Base-by-base conservation (phyloP, 129 eudicot species). In the Oenanthe sinensis region DNA sequence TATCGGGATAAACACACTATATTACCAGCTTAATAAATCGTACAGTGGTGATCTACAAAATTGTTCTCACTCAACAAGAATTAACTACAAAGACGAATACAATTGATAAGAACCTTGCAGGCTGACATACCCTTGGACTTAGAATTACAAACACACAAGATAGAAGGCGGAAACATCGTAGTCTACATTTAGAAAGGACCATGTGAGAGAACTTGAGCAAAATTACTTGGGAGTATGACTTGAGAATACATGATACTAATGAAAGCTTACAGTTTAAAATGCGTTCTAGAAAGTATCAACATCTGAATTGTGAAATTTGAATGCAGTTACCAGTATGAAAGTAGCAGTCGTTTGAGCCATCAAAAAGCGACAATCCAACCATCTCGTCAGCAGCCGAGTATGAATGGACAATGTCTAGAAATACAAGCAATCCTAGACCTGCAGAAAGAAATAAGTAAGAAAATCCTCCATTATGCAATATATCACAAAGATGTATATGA, bases 301-400 rank as follows among this genome's bases (percentile, higher is more conserved):
- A 49, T 26, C 55, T 36, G 44, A 39, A 39, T 39, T 39, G 42
- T 39, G 42, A 58, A 68, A 48, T 24, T 54, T 36, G 37, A 60
- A 69, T 42, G 74, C 5, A 50, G 15, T 82, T 87, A 94, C 99
- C 99, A 24, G 94, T 87, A 79, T 95, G 97, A 78, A 95, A 95
- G 85, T 83, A 95, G 84, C 99, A 95, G 83, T 95, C 99, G 65
- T 95, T 95, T 81, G 99, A 83, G 85, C 99, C 99, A 84, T 95
- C 99, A 87, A 84, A 95, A 40, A 85, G 91, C 8, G 99, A 87
- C 75, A 95, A 88, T 39, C 99, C 99, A 85, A 95, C 97, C 96
- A 91, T 90, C 85, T 95, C 97, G 50, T 95, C 99, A 26, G 99
- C 96, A 84, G 99, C 97, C 4, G 99, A 88, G 83, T 95, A 95